phyloP scores from a whole-genome alignment of 1,284 basidiomycete genomes.

The Fomitopsis betulina region DNA sequence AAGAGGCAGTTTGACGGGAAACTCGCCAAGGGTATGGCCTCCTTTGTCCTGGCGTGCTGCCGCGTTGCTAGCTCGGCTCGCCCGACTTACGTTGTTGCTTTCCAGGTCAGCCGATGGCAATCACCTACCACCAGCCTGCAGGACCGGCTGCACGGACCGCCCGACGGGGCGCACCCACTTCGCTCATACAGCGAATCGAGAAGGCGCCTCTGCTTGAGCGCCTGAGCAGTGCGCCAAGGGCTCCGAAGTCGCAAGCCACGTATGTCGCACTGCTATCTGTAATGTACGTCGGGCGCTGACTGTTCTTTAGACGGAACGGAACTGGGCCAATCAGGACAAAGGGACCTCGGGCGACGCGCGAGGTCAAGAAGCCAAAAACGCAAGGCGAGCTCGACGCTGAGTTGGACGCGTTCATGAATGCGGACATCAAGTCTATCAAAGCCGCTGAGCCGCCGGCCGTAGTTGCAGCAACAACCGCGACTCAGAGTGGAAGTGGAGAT shows the following conservation, averaged over 20 bases:
- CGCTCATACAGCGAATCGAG: conserved; percentile 61
- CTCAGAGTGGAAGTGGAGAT: conserved; percentile 27
- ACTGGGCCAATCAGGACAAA: conserved; percentile 38
- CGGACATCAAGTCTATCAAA: conserved; percentile 35
- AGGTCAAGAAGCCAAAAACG: conserved; percentile 58
- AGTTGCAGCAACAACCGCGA: conserved; percentile 8
- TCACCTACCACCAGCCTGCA: conserved; percentile 55
- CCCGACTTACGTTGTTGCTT: not conserved
- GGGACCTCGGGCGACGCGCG: conserved; percentile 22
- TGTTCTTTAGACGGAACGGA: conserved; percentile 17
- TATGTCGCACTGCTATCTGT: conserved; percentile 17
- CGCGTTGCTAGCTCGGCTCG: not conserved
- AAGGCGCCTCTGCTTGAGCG: conserved; percentile 59
- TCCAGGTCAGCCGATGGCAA: conserved; percentile 78
- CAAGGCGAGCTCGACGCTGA: conserved; percentile 87
- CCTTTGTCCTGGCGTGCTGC: conserved; percentile 1
- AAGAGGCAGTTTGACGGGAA: conserved; percentile 88
- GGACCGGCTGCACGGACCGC: conserved; percentile 31
- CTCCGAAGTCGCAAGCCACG: conserved; percentile 15
- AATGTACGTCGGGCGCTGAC: not conserved
- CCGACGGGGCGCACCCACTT: conserved; percentile 41
- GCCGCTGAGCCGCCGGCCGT: conserved; percentile 3
- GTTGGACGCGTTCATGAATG: conserved; percentile 87
- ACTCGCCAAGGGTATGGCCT: conserved; percentile 75
- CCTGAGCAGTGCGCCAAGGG: conserved; percentile 39